phyloP scores from a whole-genome alignment of 441 rosid genomes.

The Capsella rubella region DNA sequence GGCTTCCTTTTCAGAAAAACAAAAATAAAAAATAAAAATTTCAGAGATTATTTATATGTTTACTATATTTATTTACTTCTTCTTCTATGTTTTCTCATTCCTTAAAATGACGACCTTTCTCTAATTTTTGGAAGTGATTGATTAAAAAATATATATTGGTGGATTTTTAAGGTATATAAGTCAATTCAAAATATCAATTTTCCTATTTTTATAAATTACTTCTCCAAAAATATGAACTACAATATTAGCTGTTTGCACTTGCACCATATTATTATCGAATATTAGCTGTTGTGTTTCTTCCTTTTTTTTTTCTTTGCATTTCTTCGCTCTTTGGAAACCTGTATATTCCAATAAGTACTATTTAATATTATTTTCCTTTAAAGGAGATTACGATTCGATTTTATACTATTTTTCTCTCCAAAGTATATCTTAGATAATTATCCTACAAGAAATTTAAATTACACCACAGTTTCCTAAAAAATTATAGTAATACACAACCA shows the following conservation, averaged over 20 bases:
- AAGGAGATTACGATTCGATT: constrained; percentile 25
- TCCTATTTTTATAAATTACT: not conserved
- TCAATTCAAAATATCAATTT: constrained; percentile 8
- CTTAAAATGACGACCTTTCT: no score
- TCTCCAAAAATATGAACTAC: not conserved
- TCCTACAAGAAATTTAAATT: not conserved
- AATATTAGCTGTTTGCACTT: constrained; percentile 39
- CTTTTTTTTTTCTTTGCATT: not conserved
- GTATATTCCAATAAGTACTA: not conserved
- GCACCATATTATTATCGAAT: constrained; percentile 32
- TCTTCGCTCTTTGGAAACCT: not conserved
- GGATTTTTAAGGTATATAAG: constrained; percentile 10
- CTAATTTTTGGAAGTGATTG: not conserved
- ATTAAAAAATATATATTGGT: constrained; percentile 5
- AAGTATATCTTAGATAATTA: not conserved
- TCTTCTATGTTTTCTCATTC: no score
- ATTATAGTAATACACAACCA: constrained; percentile 16
- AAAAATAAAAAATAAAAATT: no score
- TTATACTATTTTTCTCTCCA: not conserved
- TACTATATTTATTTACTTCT: no score
- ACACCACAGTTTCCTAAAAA: constrained; percentile 24
- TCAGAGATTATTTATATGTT: no score
- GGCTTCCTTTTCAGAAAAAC: constrained; percentile 3
- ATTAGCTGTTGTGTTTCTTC: constrained; percentile 37
- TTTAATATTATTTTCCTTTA: not conserved